A percentile compares a stretch with the other conserved stretches of the same genome.
phyloP scores from a whole-genome alignment of 2,329 filamentous ascomycete species.

The Trichophyton verrucosum region DNA sequence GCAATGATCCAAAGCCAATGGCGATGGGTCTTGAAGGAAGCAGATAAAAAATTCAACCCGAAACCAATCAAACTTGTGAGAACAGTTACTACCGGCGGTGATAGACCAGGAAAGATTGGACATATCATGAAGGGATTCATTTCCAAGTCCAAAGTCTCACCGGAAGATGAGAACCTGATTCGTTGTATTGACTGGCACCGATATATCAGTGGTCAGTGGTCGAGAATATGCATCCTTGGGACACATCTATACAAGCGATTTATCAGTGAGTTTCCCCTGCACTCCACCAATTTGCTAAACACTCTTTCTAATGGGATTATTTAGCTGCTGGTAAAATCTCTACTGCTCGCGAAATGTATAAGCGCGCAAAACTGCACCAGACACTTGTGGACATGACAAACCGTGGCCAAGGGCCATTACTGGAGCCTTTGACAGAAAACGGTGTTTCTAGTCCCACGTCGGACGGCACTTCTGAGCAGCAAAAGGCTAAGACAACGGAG shows the following conservation, averaged over 20 bases:
- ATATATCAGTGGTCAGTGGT: constrained; percentile 55
- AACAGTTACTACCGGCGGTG: constrained; percentile 42
- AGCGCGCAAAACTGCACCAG: constrained; percentile 39
- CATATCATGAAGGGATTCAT: constrained; percentile 61
- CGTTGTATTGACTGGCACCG: constrained; percentile 75
- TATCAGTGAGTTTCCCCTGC: constrained; percentile 53
- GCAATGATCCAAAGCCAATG: constrained; percentile 62
- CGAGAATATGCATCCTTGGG: constrained; percentile 55
- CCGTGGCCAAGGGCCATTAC: background rate
- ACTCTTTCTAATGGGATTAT: constrained; percentile 11
- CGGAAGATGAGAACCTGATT: constrained; percentile 60
- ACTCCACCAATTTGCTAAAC: background rate
- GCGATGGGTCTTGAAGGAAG: constrained; percentile 28
- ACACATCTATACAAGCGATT: constrained; percentile 70
- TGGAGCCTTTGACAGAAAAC: constrained; percentile 16
- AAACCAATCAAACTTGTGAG: constrained; percentile 23
- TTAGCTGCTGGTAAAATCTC: constrained; percentile 33
- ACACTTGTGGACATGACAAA: constrained; percentile 32
- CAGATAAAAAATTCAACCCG: constrained; percentile 24
- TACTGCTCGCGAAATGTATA: constrained; percentile 43
- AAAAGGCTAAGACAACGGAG: constrained; percentile 16
- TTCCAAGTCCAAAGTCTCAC: constrained; percentile 43
- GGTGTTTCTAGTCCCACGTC: constrained; percentile 1
- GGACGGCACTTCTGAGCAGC: background rate
- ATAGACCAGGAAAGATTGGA: constrained; percentile 42